A percentile compares a stretch with the other conserved stretches of the same genome.
These are phyloP conservation scores for Eucommia ulmoides DNA, from an alignment of 257 asterid species.

Conservation along the genomic window DNA sequence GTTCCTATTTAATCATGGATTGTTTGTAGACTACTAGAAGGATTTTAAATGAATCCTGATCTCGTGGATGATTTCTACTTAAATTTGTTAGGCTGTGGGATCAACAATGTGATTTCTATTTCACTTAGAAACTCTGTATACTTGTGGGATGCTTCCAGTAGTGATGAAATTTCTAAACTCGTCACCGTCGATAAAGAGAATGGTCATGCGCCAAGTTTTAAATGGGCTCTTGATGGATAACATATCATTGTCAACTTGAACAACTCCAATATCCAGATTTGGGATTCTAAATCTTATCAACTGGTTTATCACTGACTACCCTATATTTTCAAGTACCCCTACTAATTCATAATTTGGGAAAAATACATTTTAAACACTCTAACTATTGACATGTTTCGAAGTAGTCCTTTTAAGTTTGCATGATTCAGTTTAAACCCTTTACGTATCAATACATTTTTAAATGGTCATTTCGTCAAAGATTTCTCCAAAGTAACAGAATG, in stretches of 20 bases:
- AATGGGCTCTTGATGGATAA: slow-evolving; percentile 35
- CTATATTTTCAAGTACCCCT: no score
- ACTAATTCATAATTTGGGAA: no score
- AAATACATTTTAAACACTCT: no score
- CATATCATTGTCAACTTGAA: slow-evolving; percentile 30
- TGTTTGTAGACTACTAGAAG: slow-evolving; percentile 20
- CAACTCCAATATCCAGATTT: slow-evolving; percentile 28
- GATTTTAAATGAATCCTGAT: slow-evolving; percentile 34
- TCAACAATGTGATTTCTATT: slow-evolving; percentile 25
- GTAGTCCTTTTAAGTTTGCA: no score
- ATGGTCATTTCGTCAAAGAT: no score
- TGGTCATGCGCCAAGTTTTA: slow-evolving; percentile 31
- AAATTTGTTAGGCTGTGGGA: slow-evolving; percentile 38
- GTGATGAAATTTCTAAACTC: slow-evolving; percentile 20
- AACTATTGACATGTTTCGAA: no score
- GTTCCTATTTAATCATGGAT: no score
- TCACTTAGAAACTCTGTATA: slow-evolving; percentile 25
- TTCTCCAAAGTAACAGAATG: no score
- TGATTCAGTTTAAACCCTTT: no score
- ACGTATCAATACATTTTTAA: no score
- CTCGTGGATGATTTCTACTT: slow-evolving; percentile 28
- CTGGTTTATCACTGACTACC: no score
- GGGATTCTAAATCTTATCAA: slow-evolving; percentile 14
- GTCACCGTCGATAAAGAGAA: slow-evolving; percentile 13
- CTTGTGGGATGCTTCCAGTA: slow-evolving; percentile 31